Conservation (phyloP, 495 filamentous ascomycete genomes). For the Neurospora africana region DNA sequence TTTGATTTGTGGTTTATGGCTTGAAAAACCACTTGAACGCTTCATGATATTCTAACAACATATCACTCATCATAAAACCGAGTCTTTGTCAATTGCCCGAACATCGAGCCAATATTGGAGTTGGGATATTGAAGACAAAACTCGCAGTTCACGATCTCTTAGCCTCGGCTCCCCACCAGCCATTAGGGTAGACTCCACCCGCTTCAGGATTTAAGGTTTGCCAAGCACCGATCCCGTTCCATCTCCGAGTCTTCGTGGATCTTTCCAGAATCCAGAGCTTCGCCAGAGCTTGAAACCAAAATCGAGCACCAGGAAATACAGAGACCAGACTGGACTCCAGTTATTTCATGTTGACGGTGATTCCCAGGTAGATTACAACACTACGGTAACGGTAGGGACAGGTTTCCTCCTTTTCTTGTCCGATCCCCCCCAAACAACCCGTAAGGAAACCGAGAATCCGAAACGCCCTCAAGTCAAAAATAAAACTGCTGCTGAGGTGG, state of each 20-base stretch:
- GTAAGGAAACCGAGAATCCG: no score
- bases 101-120: background rate
- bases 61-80: no score
- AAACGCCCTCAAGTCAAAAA: constrained; percentile 27
- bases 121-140: background rate
- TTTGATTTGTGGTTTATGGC: no score
- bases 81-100: background rate
- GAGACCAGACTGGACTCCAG: no score
- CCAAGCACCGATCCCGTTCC: background rate
- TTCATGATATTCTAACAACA: no score
- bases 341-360: background rate
- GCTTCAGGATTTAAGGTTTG: background rate
- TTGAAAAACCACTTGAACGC: no score
- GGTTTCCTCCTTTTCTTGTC: background rate
- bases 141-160: background rate
- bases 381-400: background rate
- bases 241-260: no score
- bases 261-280: no score
- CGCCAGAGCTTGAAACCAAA: no score
- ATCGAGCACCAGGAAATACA: no score
- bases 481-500: constrained; percentile 39
- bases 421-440: no score
- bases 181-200: background rate
- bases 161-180: background rate
- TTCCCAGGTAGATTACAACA: background rate